Conservation (phyloP, 2,329 filamentous ascomycete genomes). For the Botrytis pseudocinerea region DNA sequence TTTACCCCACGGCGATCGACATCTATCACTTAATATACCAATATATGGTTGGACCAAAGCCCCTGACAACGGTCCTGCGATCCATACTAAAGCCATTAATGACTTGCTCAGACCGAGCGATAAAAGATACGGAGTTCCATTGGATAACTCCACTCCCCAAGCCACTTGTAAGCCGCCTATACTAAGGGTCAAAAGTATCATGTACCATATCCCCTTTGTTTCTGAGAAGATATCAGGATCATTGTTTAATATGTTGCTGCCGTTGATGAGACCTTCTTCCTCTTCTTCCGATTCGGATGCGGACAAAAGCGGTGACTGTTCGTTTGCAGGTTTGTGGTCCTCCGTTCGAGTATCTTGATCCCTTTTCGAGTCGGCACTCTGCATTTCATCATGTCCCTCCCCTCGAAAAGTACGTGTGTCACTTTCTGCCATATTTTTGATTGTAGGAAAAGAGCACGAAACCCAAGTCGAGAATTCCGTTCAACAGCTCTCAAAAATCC, state of each 20-base stretch:
- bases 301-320: constrained; percentile 53
- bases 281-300: constrained; percentile 42
- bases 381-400: constrained; percentile 21
- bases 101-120: constrained; percentile 82
- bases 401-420: constrained; percentile 21
- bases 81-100: constrained; percentile 81
- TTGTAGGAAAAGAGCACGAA: not conserved
- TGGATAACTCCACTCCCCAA: constrained; percentile 93
- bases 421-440: constrained; percentile 28
- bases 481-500: not conserved
- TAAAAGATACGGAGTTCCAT: constrained; percentile 82
- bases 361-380: not conserved
- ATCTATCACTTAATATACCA: constrained; percentile 78
- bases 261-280: constrained; percentile 43
- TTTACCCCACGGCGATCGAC: constrained; percentile 72
- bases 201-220: constrained; percentile 81
- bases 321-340: constrained; percentile 42
- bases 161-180: constrained; percentile 90
- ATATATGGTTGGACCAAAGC: constrained; percentile 80
- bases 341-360: not conserved
- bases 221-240: constrained; percentile 54
- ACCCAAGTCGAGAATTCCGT: not conserved
- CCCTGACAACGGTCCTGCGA: constrained; percentile 76
- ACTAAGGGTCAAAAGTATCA: constrained; percentile 81
- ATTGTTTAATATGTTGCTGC: constrained; percentile 43